Evolutionary conservation across 768 basidiomycete species (phyloP).

Genomic region (Trametes cubensis): DNA sequence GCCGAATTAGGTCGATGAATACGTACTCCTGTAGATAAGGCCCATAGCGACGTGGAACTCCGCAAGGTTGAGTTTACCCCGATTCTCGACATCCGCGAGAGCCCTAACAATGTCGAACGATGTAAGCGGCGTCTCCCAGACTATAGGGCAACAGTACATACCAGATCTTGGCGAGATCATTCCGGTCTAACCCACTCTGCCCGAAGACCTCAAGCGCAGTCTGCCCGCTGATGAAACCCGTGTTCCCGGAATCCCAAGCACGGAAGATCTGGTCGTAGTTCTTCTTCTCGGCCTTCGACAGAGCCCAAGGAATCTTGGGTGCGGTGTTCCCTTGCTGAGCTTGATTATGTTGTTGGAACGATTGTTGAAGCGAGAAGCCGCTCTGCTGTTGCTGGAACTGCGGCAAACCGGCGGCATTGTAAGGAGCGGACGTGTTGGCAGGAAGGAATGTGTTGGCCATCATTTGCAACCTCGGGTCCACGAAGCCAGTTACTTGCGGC

Average conservation of each 20-base stretch:
- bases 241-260: slow-evolving; percentile 84
- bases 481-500: slow-evolving; percentile 77
- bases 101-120: slow-evolving; percentile 55
- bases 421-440: slow-evolving; percentile 60
- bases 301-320: slow-evolving; percentile 81
- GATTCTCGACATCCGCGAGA: slow-evolving; percentile 89
- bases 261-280: slow-evolving; percentile 96
- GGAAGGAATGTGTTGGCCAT: slow-evolving; percentile 96
- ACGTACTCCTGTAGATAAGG: slow-evolving; percentile 92
- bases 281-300: slow-evolving; percentile 91
- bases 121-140: background rate
- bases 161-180: slow-evolving; percentile 94
- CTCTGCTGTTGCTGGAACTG: slow-evolving; percentile 66
- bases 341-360: slow-evolving; percentile 87
- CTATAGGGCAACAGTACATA: slow-evolving; percentile 41
- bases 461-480: slow-evolving; percentile 83
- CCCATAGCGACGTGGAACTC: slow-evolving; percentile 99
- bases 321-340: slow-evolving; percentile 63
- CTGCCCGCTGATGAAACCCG: slow-evolving; percentile 84
- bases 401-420: slow-evolving; percentile 60
- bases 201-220: slow-evolving; percentile 93
- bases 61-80: slow-evolving; percentile 91
- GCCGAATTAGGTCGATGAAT: background rate
- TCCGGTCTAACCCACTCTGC: slow-evolving; percentile 84
- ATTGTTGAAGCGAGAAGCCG: slow-evolving; percentile 71